Evolutionary conservation across 169 alveolate genomes (phyloP), one percentile per base, ranked within the genome.

Genomic region (Toxoplasma gondii): DNA sequence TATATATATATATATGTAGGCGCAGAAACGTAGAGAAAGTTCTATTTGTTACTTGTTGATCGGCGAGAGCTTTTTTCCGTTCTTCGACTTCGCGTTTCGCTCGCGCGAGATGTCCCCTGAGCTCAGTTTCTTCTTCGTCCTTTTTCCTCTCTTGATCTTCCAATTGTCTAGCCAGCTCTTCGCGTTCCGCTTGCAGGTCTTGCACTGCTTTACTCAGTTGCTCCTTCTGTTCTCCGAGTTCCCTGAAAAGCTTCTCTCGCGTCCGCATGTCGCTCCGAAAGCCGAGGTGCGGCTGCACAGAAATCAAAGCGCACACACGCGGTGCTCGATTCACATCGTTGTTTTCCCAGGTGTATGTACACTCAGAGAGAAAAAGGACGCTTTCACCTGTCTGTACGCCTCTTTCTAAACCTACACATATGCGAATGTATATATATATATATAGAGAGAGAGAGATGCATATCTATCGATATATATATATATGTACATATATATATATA

Each of bases 201-300:
- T 82, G 90, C 36, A 82, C 90, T 1, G 69, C 39, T 38, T 39
- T 64, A 10, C 24, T 38, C 53, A 82, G 90, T n/a, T 27, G n/a
- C 64, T 43, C 31, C 64, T 36, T 22, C 53, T 82, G 53, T 31
- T 82, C 90, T 34, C 41, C 24, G 67, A 82, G 1, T 41, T 82
- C 90, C 24, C 41, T 2, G 36, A 29, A 44, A 19, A 41, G 38
- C 36, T 82, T 82, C 90, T 82, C 90, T 36, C 90, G 90, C 41
- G 34, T 38, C 67, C 90, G 53, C 54, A 38, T 82, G 38, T 82
- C 90, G 41, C 90, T 82, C n/a, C 90, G 90, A 17, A 43, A 41
- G 4, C 54, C 67, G 53, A 44, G 44, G 34, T 82, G 90, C 67
- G 90, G 90, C 90, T 82, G 90, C 4, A 69, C 45, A 31, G n/a